phyloP scores from a whole-genome alignment of 257 asterid species.

The Ilex asprella region DNA sequence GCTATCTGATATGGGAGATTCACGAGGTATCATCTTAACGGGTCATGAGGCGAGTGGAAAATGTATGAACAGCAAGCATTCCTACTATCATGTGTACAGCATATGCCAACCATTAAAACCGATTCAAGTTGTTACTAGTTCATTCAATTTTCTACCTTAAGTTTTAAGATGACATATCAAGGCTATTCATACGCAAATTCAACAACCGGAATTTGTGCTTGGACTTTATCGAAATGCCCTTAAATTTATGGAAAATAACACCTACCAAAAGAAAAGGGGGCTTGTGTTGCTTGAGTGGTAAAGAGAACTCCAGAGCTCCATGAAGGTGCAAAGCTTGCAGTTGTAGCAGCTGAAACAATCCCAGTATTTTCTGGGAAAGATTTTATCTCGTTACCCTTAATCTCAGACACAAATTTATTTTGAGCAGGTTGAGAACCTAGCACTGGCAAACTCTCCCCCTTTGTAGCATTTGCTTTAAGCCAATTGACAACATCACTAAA shows the following conservation, averaged over 20 bases:
- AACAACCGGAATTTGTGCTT: too few relatives aligned
- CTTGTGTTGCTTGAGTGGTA: conserved; percentile 15
- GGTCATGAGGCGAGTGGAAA: too few relatives aligned
- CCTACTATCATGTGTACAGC: neutral
- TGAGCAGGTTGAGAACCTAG: conserved; percentile 27
- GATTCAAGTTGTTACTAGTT: too few relatives aligned
- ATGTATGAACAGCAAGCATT: too few relatives aligned
- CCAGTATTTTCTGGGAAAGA: conserved; percentile 17
- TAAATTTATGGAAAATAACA: conserved; percentile 2
- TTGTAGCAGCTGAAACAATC: conserved; percentile 16
- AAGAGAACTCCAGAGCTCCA: conserved; percentile 34
- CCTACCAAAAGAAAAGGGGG: conserved; percentile 38
- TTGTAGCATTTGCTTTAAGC: conserved; percentile 58
- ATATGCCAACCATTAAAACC: conserved; percentile 3
- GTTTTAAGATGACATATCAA: too few relatives aligned
- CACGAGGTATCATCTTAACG: too few relatives aligned
- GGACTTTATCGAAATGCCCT: too few relatives aligned
- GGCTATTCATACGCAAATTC: too few relatives aligned
- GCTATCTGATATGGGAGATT: too few relatives aligned
- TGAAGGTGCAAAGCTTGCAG: conserved; percentile 34
- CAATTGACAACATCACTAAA: conserved; percentile 83
- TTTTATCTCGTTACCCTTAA: conserved; percentile 20
- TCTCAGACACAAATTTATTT: conserved; percentile 21
- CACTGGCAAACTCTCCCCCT: conserved; percentile 19
- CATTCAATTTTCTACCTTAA: too few relatives aligned